phyloP scores from a whole-genome alignment of 495 filamentous ascomycete genomes.

The Xylaria acuta region DNA sequence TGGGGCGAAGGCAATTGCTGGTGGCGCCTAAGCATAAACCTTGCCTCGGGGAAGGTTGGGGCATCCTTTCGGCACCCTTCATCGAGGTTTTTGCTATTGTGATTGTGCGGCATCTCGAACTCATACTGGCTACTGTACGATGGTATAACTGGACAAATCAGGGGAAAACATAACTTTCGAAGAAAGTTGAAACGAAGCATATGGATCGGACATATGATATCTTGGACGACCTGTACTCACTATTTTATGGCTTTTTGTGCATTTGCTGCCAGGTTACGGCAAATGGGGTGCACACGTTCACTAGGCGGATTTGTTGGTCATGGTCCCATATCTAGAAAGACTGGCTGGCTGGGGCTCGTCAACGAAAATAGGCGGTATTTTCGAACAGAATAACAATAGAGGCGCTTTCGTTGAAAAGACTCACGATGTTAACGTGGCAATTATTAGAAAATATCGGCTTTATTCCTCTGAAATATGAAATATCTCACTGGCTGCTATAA shows the following conservation, averaged over 20 bases:
- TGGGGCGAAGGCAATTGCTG: conserved; percentile 27
- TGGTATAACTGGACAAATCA: not conserved
- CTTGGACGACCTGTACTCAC: not conserved
- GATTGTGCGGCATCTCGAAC: not conserved
- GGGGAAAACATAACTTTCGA: not conserved
- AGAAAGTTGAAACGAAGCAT: not conserved
- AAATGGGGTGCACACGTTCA: not conserved
- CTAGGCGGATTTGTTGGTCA: not conserved
- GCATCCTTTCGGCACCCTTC: not conserved
- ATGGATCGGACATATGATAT: not conserved
- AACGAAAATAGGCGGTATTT: not conserved
- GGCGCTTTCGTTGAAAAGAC: not conserved
- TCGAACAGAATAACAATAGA: conserved; percentile 10
- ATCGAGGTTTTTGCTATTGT: conserved; percentile 2
- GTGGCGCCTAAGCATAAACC: not conserved
- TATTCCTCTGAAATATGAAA: not conserved
- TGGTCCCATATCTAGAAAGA: not conserved
- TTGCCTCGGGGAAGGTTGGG: not conserved
- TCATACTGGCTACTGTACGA: conserved; percentile 1
- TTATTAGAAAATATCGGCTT: not conserved
- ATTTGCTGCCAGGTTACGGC: not conserved
- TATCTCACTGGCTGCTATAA: not conserved
- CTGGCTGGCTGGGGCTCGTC: not conserved
- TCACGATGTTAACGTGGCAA: not conserved
- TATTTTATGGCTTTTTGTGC: not conserved